These are phyloP conservation scores for Candida cerambycidarum DNA, from an alignment of 805 yeast genomes.

Conservation along the genomic window DNA sequence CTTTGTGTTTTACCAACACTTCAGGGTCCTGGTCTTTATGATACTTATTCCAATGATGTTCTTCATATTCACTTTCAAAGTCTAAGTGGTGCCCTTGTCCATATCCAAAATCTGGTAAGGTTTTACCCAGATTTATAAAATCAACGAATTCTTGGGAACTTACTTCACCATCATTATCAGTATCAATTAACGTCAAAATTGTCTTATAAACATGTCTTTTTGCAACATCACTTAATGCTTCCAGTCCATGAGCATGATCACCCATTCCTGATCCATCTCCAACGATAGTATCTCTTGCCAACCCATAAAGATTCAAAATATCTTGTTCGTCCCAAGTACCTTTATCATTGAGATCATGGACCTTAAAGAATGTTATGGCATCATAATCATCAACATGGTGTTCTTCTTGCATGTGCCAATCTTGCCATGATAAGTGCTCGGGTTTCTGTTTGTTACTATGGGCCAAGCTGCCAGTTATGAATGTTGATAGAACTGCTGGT, in stretches of 20 bases:
- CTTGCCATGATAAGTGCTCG: constrained; percentile 64
- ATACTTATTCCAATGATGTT: constrained; percentile 88
- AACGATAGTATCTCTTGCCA: constrained; percentile 65
- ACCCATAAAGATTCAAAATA: constrained; percentile 78
- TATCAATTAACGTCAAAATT: constrained; percentile 62
- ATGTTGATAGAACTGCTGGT: neutral
- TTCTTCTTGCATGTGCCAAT: constrained; percentile 90
- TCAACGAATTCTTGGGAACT: constrained; percentile 67
- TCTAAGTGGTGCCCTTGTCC: constrained; percentile 96
- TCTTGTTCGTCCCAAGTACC: constrained; percentile 60
- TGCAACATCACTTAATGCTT: constrained; percentile 50
- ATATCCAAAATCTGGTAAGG: constrained; percentile 86
- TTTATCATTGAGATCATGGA: constrained; percentile 70
- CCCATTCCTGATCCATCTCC: constrained; percentile 95
- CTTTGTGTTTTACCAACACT: constrained; percentile 75
- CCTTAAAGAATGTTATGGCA: constrained; percentile 69
- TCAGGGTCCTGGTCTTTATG: constrained; percentile 81
- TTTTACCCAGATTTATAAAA: constrained; percentile 61
- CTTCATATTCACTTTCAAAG: constrained; percentile 89
- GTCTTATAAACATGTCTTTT: constrained; percentile 54
- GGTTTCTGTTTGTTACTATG: constrained; percentile 30
- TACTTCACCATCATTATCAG: constrained; percentile 63
- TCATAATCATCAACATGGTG: constrained; percentile 77
- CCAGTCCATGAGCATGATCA: constrained; percentile 62
- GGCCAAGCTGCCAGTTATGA: neutral